These are phyloP conservation scores for Diaporthe sp. DNA, from an alignment of 2,329 filamentous ascomycete species.

Conservation along the genomic window DNA sequence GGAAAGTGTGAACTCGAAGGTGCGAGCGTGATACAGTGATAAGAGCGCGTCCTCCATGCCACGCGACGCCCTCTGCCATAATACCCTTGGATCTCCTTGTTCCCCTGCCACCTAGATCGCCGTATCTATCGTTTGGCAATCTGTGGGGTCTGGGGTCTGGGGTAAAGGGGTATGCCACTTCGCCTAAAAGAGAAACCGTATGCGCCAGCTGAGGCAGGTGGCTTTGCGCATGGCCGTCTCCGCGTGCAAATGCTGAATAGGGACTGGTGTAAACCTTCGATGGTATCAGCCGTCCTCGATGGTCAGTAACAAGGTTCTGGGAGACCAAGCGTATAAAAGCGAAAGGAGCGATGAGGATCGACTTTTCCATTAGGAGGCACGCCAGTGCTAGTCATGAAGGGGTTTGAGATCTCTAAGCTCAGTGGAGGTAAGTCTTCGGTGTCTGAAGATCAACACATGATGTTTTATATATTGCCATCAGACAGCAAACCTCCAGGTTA, in stretches of 20 bases:
- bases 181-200: neutral
- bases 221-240: neutral
- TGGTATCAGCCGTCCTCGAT: neutral
- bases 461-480: no score
- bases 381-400: neutral
- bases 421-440: neutral
- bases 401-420: neutral
- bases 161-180: neutral
- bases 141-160: neutral
- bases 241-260: neutral
- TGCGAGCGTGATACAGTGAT: neutral
- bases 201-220: neutral
- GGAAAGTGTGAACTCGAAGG: neutral
- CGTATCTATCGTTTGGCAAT: neutral
- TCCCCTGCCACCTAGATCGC: neutral
- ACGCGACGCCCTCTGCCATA: neutral
- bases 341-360: neutral
- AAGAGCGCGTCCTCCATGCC: neutral
- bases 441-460: neutral
- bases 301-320: neutral
- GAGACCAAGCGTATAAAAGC: neutral
- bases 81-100: neutral
- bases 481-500: neutral
- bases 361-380: neutral
- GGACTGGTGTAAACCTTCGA: conserved; percentile 4